Conservation (phyloP, 306 rosid genomes). For the Quercus variabilis region DNA sequence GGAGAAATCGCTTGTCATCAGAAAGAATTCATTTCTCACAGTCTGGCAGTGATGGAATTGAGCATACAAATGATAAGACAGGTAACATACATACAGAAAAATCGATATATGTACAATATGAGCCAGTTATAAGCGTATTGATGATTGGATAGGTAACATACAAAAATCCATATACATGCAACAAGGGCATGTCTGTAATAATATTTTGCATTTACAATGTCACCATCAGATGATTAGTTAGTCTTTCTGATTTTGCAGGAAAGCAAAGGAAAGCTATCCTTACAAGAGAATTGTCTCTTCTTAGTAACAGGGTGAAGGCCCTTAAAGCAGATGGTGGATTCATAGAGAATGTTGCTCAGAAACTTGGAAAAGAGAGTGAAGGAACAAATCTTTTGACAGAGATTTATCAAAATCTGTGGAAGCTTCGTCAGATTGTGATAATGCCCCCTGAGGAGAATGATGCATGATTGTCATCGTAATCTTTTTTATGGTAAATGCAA, state of each 20-base stretch:
- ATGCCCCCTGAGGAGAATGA: conserved; percentile 16
- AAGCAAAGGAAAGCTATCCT: conserved; percentile 33
- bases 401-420: conserved; percentile 45
- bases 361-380: conserved; percentile 40
- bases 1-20: conserved; percentile 17
- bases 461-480: conserved; percentile 10
- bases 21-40: conserved; percentile 29
- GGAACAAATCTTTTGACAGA: conserved; percentile 45
- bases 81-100: conserved; percentile 33
- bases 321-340: conserved; percentile 46
- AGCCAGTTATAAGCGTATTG: conserved; percentile 1
- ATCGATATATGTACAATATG: neutral
- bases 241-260: conserved; percentile 33
- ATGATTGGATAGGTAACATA: conserved; percentile 24
- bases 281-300: conserved; percentile 29
- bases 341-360: conserved; percentile 37
- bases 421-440: conserved; percentile 39
- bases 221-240: neutral
- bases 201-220: neutral
- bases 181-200: neutral
- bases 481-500: conserved; percentile 6
- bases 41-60: conserved; percentile 21
- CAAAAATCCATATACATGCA: neutral
- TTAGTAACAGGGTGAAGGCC: conserved; percentile 47
- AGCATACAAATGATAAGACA: conserved; percentile 33